Evolutionary conservation across 148 eudicot genomes (phyloP).

Genomic region (Gaultheria prostrata): DNA sequence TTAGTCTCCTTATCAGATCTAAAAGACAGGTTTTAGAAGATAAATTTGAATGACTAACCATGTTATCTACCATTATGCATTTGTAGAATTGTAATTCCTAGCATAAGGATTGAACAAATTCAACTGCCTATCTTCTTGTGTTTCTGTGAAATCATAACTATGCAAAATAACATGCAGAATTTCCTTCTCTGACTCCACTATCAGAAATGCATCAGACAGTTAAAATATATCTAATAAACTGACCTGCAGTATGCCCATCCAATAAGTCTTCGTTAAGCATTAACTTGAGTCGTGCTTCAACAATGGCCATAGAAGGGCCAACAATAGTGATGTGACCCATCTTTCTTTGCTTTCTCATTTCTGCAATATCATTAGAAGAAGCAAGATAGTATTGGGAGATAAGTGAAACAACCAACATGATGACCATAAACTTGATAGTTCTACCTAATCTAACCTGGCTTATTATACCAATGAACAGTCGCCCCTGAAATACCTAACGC

Average conservation of each 20-base stretch:
- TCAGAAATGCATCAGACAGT: neutral
- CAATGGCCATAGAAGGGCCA: constrained; percentile 68
- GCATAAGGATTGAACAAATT: neutral
- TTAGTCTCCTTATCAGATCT: too few relatives aligned
- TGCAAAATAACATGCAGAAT: neutral
- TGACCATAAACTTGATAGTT: neutral
- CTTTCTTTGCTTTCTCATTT: constrained; percentile 85
- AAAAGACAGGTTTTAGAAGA: too few relatives aligned
- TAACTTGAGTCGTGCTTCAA: constrained; percentile 60
- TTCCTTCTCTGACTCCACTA: neutral
- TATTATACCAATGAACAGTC: constrained; percentile 81
- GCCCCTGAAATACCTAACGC: constrained; percentile 37
- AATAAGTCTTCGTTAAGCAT: constrained; percentile 47
- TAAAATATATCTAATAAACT: constrained; percentile 5
- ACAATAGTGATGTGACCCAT: constrained; percentile 91
- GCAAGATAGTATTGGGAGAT: neutral
- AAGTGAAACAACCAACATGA: neutral
- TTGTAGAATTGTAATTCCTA: neutral
- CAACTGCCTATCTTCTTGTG: neutral
- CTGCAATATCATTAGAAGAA: constrained; percentile 38
- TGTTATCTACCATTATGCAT: too few relatives aligned
- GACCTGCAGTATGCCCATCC: constrained; percentile 43
- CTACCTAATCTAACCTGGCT: constrained; percentile 60
- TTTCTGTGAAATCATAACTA: neutral
- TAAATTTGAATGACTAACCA: too few relatives aligned